Percentiles rank a stretch among this genome's conserved stretches.
Evolutionary conservation across 2,329 filamentous ascomycete species (phyloP).

Genomic region (Conoideocrella luteorostrata): DNA sequence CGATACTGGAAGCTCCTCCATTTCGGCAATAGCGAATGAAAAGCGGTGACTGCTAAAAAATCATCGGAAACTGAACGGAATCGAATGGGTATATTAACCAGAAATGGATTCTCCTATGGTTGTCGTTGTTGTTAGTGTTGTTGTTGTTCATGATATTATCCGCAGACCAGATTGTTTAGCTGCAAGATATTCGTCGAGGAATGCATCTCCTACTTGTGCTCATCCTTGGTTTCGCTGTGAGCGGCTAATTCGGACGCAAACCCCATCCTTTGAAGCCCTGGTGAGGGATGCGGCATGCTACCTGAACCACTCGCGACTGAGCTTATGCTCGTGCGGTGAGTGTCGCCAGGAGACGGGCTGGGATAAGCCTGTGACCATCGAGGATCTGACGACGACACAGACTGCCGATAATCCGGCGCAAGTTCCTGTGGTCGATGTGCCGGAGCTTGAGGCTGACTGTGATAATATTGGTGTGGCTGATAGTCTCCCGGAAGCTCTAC

Average conservation of each 20-base stretch:
- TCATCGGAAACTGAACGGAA: not conserved
- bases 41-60: too few relatives aligned
- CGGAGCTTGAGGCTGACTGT: constrained; percentile 23
- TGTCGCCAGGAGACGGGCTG: constrained; percentile 16
- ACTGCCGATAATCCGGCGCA: constrained; percentile 17
- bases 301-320: constrained; percentile 20
- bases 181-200: too few relatives aligned
- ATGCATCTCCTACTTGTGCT: constrained; percentile 23
- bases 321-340: constrained; percentile 19
- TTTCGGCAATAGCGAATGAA: too few relatives aligned
- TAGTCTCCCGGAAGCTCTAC: constrained; percentile 45
- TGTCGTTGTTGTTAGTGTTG: not conserved
- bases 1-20: not conserved
- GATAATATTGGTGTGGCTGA: constrained; percentile 25
- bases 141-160: not conserved
- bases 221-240: constrained; percentile 41
- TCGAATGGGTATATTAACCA: constrained; percentile 1
- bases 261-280: constrained; percentile 32
- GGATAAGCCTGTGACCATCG: constrained; percentile 35
- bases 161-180: too few relatives aligned
- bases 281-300: constrained; percentile 27
- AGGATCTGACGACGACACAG: constrained; percentile 20
- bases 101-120: not conserved
- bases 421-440: constrained; percentile 17
- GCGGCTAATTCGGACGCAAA: constrained; percentile 39